phyloP scores from a whole-genome alignment of 257 asterid genomes.

The Scutellaria barbata region DNA sequence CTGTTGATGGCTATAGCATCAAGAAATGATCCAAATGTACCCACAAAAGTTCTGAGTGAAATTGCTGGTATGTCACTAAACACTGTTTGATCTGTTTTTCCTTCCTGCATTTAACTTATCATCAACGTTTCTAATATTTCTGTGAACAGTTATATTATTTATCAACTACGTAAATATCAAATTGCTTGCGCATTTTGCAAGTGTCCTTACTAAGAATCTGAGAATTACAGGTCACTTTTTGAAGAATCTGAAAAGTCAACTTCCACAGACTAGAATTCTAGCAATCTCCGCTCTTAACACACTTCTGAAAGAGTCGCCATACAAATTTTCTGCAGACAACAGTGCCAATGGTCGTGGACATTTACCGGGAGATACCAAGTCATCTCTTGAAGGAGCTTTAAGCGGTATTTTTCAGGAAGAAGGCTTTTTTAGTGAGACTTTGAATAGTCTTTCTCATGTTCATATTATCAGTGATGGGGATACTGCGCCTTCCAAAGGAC shows the following conservation, averaged over 20 bases:
- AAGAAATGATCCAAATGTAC: conserved; percentile 69
- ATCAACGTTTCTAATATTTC: background rate
- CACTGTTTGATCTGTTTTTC: conserved; percentile 24
- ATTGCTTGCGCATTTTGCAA: conserved; percentile 10
- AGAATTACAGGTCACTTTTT: conserved; percentile 83
- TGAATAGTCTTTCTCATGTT: conserved; percentile 89
- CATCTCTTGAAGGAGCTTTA: conserved; percentile 88
- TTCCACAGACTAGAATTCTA: conserved; percentile 97
- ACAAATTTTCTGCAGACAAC: conserved; percentile 63
- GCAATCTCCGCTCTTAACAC: conserved; percentile 97
- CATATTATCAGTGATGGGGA: conserved; percentile 83
- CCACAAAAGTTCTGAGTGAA: conserved; percentile 69
- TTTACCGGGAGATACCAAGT: conserved; percentile 54
- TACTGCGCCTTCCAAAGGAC: conserved; percentile 74
- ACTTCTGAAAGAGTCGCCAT: conserved; percentile 93
- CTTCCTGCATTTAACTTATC: conserved; percentile 11
- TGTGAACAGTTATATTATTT: background rate
- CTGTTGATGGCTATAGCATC: conserved; percentile 93
- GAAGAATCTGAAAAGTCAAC: conserved; percentile 95
- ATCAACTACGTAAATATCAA: conserved; percentile 22
- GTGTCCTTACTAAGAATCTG: conserved; percentile 29
- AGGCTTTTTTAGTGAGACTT: conserved; percentile 78
- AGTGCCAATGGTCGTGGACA: conserved; percentile 39
- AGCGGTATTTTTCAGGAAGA: conserved; percentile 86
- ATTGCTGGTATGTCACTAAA: conserved; percentile 70